Base-by-base conservation (phyloP, 345 rosid species). In the Boechera divaricarpa region DNA sequence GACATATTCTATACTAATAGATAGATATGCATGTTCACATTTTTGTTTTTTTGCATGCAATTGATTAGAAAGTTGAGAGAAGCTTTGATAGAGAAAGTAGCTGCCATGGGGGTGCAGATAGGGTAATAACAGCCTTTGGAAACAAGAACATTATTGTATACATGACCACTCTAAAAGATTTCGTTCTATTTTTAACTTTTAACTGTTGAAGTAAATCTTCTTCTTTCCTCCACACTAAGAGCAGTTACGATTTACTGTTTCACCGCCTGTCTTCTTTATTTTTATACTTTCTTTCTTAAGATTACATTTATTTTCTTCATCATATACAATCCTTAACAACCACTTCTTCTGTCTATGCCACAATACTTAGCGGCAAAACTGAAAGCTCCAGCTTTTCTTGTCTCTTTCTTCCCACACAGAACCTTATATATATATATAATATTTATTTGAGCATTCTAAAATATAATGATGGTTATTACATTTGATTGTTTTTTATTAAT, bases 11-110 rank as follows among this genome's bases (percentile, higher is more conserved):
- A 41, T 60, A 59, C 7, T 5, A 13, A 42, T 65, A 35, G 0
- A 45, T 8, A 47, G 35, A 18, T 51, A 41, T 59, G 44, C 18
- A 60, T 52, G 72, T 75, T 56, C 57, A 66, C 42, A 32, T 13
- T 16, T 66, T 75, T 51, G 15, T 68, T 68, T 76, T 44, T 68
- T 69, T 69, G 42, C 80, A 76, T 69, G 75, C 56, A 62, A 26
- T 61, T 69, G 75, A 63, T 69, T 61, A 69, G 80, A 76, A 69
- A 76, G 80, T n/a, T 62, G 75, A 54, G 75, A 54, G 57, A 52
- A 69, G 57, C 28, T 75, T 67, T 75, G 62, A 52, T 67, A 48
- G 54, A 75, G 62, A 61, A 52, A 76, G 63, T 54, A 70, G 70
- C 71, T 56, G 67, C 10, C 5, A 11, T 39, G 63, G 29, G 2